phyloP scores from a whole-genome alignment of 73 alveolate genomes.

The Paramecium octaurelia region DNA sequence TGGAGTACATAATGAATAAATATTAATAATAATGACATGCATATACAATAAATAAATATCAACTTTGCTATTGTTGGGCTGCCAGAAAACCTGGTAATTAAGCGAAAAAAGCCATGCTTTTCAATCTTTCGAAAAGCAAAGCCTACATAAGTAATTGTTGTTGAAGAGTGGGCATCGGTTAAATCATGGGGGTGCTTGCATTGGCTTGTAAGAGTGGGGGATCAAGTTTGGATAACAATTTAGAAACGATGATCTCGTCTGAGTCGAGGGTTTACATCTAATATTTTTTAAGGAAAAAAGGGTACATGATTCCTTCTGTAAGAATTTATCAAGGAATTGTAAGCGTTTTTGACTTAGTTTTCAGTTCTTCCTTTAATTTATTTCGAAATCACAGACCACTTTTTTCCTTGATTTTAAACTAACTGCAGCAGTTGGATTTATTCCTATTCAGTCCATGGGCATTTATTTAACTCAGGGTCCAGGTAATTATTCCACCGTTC shows the following conservation, averaged over 20 bases:
- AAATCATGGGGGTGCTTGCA: not conserved
- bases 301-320: conserved; percentile 23
- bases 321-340: conserved; percentile 36
- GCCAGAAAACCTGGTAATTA: not conserved
- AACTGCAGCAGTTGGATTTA: conserved; percentile 77
- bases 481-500: conserved; percentile 92
- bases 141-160: not conserved
- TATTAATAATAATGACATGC: not conserved
- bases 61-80: not conserved
- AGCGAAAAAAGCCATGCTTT: conserved; percentile 6
- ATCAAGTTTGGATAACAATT: not conserved
- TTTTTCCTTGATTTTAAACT: conserved; percentile 81
- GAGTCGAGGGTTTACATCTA: not conserved
- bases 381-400: conserved; percentile 85
- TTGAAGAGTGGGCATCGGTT: not conserved
- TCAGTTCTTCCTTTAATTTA: conserved; percentile 88
- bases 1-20: not conserved
- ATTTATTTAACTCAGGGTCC: conserved; percentile 82
- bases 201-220: not conserved
- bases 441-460: conserved; percentile 81
- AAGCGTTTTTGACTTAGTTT: conserved; percentile 86
- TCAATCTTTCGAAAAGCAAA: not conserved
- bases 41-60: not conserved
- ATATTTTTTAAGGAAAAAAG: not conserved
- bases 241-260: not conserved